phyloP scores from a whole-genome alignment of 2,329 filamentous ascomycete genomes.

The Fusarium ambrosium region DNA sequence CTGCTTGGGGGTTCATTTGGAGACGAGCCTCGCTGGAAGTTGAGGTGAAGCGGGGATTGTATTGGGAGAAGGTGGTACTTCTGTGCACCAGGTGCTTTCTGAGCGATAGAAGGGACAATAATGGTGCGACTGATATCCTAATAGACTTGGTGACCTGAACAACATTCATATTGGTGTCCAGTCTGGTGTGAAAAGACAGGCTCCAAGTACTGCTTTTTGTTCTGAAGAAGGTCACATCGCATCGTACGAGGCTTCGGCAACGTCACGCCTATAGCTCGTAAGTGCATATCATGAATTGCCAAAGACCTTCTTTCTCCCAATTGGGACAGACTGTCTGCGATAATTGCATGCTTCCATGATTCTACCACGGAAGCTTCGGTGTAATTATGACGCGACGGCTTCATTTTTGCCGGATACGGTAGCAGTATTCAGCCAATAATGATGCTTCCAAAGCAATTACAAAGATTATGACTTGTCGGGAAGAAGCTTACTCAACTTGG shows the following conservation, averaged over 20 bases:
- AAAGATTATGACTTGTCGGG: background rate
- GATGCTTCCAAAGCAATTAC: slow-evolving; percentile 8
- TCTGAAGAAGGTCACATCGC: background rate
- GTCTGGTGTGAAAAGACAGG: background rate
- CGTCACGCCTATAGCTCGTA: slow-evolving; percentile 2
- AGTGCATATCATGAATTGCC: slow-evolving; percentile 11
- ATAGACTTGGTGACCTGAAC: background rate
- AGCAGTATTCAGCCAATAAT: slow-evolving; percentile 8
- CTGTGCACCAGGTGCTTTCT: background rate
- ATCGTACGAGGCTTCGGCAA: background rate
- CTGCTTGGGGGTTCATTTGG: slow-evolving; percentile 52
- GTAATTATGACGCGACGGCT: slow-evolving; percentile 22
- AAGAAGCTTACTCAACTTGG: background rate
- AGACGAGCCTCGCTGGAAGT: background rate
- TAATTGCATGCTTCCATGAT: background rate
- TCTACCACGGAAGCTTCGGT: background rate
- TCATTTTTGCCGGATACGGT: background rate
- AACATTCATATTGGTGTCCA: slow-evolving; percentile 7
- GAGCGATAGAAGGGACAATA: background rate
- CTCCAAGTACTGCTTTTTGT: background rate
- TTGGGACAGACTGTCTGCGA: background rate
- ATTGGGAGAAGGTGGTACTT: background rate
- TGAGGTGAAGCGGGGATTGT: background rate
- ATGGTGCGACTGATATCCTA: background rate
- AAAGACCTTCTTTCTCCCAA: background rate